Percentiles rank a stretch among this genome's conserved stretches.
phyloP scores from a whole-genome alignment of 768 basidiomycete species.

The Panus rudis region DNA sequence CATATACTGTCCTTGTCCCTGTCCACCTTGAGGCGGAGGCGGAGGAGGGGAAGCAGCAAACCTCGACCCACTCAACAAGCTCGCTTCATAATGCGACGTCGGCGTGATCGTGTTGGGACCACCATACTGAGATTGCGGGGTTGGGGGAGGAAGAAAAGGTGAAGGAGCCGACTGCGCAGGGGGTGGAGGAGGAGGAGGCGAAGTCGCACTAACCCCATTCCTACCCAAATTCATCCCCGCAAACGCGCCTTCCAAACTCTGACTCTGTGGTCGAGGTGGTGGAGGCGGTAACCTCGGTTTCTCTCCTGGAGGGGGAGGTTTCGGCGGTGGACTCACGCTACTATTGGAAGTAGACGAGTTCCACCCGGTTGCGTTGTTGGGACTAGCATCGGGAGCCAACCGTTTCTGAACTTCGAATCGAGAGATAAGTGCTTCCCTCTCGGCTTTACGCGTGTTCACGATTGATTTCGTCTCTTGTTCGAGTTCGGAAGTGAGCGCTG shows the following conservation, averaged over 20 bases:
- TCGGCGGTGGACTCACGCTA: constrained; percentile 14
- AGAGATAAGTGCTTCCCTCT: constrained; percentile 61
- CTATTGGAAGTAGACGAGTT: constrained; percentile 33
- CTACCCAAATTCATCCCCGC: constrained; percentile 16
- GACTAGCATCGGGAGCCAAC: constrained; percentile 35
- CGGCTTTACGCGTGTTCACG: constrained; percentile 52
- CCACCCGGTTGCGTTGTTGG: constrained; percentile 44
- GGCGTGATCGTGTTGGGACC: no score
- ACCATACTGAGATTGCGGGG: constrained; percentile 11
- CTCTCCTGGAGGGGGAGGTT: constrained; percentile 12
- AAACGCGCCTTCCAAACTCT: constrained; percentile 12
- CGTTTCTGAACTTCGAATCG: constrained; percentile 71
- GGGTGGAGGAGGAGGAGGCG: constrained; percentile 9
- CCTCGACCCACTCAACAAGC: no score
- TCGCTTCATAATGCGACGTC: no score
- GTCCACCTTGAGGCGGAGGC: neutral
- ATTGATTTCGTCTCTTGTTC: constrained; percentile 54
- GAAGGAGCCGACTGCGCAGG: constrained; percentile 7
- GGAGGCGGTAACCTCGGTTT: constrained; percentile 11
- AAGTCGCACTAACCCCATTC: constrained; percentile 8
- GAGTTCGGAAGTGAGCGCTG: constrained; percentile 52
- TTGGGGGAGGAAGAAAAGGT: constrained; percentile 12
- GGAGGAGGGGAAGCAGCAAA: no score
- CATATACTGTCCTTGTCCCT: no score
- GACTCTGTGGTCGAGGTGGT: constrained; percentile 12